Percentiles rank a stretch among this genome's conserved stretches.
phyloP scores from a whole-genome alignment of 352 stramenopile genomes.

The Blastocystis sp. region DNA sequence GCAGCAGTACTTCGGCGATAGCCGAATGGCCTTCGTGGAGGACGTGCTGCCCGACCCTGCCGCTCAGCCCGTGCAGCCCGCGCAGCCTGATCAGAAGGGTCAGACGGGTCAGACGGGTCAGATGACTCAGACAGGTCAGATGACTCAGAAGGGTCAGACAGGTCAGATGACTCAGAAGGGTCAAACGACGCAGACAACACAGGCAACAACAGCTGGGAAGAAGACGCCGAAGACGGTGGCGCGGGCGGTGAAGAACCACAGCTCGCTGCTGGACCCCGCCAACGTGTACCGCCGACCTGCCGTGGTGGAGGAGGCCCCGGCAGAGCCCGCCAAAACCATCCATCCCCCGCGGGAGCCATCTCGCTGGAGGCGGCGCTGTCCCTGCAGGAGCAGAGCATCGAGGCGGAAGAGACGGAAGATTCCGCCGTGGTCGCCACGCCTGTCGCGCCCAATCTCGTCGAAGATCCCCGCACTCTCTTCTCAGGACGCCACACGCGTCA shows the following conservation, averaged over 20 bases:
- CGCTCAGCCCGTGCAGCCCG: neutral
- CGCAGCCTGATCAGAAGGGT: neutral
- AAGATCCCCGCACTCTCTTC: neutral
- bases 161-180: neutral
- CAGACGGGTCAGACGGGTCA: neutral
- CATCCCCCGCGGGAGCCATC: neutral
- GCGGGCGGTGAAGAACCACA: neutral
- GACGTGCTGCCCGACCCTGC: neutral
- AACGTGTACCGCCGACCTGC: neutral
- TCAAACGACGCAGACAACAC: neutral
- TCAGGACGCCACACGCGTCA: neutral
- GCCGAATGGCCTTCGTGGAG: conserved; percentile 10
- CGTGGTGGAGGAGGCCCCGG: neutral
- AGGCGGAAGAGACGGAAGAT: neutral
- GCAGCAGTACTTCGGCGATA: neutral
- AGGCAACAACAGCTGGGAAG: no score
- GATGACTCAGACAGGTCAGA: neutral
- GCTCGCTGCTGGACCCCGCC: neutral
- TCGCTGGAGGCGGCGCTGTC: conserved; percentile 5
- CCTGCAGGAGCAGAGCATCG: neutral
- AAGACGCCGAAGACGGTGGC: conserved; percentile 18
- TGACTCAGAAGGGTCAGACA: neutral
- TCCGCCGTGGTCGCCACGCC: neutral
- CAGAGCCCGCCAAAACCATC: neutral
- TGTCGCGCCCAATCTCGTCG: neutral